Evolutionary conservation across 257 asterid species (phyloP).

Genomic region (Capsicum pubescens): DNA sequence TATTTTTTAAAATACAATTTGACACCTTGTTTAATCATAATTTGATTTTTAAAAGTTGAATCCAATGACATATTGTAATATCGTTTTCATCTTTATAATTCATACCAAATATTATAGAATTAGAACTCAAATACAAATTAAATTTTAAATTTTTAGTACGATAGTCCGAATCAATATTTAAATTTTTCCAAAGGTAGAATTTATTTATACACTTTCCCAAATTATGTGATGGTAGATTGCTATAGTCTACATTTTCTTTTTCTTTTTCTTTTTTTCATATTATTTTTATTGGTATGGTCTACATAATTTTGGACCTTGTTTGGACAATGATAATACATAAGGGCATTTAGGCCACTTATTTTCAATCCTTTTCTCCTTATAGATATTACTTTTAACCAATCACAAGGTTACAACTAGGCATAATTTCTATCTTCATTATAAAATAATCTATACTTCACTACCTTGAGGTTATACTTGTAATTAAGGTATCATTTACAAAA

Average conservation of each 20-base stretch:
- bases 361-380: conserved; percentile 32
- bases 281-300: background rate
- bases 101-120: background rate
- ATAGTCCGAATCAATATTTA: background rate
- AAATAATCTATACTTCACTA: conserved; percentile 4
- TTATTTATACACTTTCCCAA: background rate
- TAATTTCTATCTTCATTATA: conserved; percentile 26
- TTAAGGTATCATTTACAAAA: background rate
- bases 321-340: background rate
- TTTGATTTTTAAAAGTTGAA: background rate
- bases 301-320: background rate
- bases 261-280: too few species aligned
- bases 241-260: conserved; percentile 15
- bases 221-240: background rate
- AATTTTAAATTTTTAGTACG: too few species aligned
- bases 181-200: background rate
- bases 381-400: conserved; percentile 38
- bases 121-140: background rate
- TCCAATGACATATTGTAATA: background rate
- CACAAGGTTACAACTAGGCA: background rate
- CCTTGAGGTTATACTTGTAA: background rate
- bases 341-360: conserved; percentile 31
- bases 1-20: background rate
- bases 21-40: background rate
- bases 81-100: too few species aligned